Evolutionary conservation across 208 protist genomes (phyloP), one percentile per base, ranked within the genome.

Genomic region (Herpetomonas samuelpessoai): DNA sequence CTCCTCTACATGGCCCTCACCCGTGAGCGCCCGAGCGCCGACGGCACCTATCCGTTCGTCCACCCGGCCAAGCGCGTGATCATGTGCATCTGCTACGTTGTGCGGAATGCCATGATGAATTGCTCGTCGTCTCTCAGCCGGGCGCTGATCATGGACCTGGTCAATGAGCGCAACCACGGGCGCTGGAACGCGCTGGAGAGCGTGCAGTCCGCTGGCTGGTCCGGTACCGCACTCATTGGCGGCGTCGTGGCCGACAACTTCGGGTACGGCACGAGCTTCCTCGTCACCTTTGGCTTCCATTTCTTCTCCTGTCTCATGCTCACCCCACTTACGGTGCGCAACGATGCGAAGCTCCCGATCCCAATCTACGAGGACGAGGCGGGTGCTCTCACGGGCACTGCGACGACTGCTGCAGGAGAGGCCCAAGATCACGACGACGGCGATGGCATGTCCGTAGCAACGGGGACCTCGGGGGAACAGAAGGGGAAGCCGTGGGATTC

Each of bases 241-340:
- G 83, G 83, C 29, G 58, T 72, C 50, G 53, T 91, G n/a, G 83
- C 83, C 12, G 83, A 87, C 55, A 4, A 47, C 39, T 31, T 64
- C 14, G 76, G 77, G 52, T 91, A 91, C 58, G 77, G 77, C 28
- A 68, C 70, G 0, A 69, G 79, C n/a, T 91, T 91, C 58, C 79
- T 91, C 64, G 63, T 87, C 38, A 91, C 83, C 18, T 91, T 87
- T 71, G 60, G 27, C 24, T 91, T 91, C 49, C 83, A 91, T 62
- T 51, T 85, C 27, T 54, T 51, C 9, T 65, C 70, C 18, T 69
- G 50, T 1, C 45, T 56, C 1, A 31, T 78, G 35, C 54, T 91
- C 28, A 1, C 78, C 7, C 83, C 83, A 18, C 67, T 83, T 41
- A 66, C 69, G 2, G 50, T 83, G 44, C 66, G 74, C 16, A 89